Percentiles rank a stretch among this genome's conserved stretches.
phyloP scores from a whole-genome alignment of 768 basidiomycete species.

The Tylopilus plumbeoviolaceoides region DNA sequence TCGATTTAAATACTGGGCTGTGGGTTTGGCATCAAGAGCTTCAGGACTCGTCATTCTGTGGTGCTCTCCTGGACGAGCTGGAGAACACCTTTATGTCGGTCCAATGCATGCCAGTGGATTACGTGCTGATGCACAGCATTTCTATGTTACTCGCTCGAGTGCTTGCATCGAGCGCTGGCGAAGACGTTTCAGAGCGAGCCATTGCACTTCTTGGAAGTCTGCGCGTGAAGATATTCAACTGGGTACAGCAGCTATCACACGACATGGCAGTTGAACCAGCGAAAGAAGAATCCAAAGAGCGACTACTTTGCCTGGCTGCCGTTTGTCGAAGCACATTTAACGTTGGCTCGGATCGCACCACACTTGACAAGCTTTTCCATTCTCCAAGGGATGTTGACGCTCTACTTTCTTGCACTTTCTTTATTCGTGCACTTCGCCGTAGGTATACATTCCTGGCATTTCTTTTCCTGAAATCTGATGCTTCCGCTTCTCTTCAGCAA shows the following conservation, averaged over 20 bases:
- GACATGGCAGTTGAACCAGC: not conserved
- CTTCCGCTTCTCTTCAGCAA: not conserved
- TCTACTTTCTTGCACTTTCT: not conserved
- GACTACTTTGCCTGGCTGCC: not conserved
- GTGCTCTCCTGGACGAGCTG: too few species aligned
- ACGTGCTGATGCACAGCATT: too few species aligned
- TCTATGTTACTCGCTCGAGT: too few species aligned
- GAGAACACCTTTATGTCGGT: too few species aligned
- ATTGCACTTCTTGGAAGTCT: not conserved
- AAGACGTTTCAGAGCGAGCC: not conserved
- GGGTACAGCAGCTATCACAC: not conserved
- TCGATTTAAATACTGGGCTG: too few species aligned
- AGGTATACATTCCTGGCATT: not conserved
- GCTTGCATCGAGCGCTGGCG: too few species aligned
- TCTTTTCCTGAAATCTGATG: not conserved
- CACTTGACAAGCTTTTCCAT: not conserved
- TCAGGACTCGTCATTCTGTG: too few species aligned
- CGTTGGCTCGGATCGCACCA: not conserved
- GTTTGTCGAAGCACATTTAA: not conserved
- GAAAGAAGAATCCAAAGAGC: not conserved
- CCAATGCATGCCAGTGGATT: too few species aligned
- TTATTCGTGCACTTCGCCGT: not conserved
- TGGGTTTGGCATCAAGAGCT: too few species aligned
- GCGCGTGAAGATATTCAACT: not conserved
- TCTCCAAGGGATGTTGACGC: not conserved